Evolutionary conservation across 2,329 filamentous ascomycete species (phyloP), one percentile per base, ranked within the genome.

Genomic region (Aureobasidium leucospermi): DNA sequence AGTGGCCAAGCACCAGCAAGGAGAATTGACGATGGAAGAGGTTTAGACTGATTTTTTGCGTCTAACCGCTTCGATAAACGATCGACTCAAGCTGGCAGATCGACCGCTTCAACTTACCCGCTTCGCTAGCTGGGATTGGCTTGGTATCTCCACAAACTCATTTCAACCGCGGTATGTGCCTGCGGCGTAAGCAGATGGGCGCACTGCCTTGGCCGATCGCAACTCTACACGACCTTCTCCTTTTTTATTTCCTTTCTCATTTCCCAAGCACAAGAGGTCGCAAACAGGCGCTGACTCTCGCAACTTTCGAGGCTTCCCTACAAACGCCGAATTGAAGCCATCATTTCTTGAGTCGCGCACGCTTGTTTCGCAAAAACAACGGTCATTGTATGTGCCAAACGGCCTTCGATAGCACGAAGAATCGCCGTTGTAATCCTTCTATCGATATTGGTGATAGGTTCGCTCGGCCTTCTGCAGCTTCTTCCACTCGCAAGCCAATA

Each of bases 381-480:
- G 19, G 42, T 31, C 38, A 39, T 39, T 58, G 32, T 43, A 29
- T 47, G 55, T 34, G 51, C 51, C 51, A 58, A 48, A 58, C 55
- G 55, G 55, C 34, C 55, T 58, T 58, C 55, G 55, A 58, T 58
- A 58, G 36, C 43, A 58, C 55, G n/a, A 48, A 58, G 55, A 58
- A 19, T 48, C 19, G 28, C 55, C 55, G 55, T 58, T 58, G 55
- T 43, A 58, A 47, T 47, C 43, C 55, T 46, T 56, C 32, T 56
- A 56, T 56, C 52, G 52, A 56, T 56, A 58, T 58, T 58, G 43
- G 41, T 48, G 28, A 38, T 19, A 58, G 43, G 55, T 48, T 58
- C 55, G 55, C 16, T 16, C 41, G 31, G 28, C 19, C 39, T 57
- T 57, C 55, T 48, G 43, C 42, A 39, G 53, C 11, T 38, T 56